Evolutionary conservation across 306 rosid species (phyloP).

Genomic region (Vigna hirtella): DNA sequence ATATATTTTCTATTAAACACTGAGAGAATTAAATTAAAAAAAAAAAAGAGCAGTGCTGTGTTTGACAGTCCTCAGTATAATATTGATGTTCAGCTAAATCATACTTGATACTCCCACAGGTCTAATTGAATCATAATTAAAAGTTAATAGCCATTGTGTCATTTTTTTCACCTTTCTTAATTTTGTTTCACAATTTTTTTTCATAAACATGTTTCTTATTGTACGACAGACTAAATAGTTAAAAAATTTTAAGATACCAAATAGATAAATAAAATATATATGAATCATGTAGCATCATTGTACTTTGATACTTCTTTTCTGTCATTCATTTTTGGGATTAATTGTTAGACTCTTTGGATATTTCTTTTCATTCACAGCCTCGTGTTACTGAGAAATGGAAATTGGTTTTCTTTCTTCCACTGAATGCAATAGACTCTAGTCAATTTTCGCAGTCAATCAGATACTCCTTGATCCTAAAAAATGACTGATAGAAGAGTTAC

Average conservation of each 20-base stretch:
- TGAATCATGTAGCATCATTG: neutral
- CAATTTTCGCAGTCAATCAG: too few species aligned
- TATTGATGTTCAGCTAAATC: neutral
- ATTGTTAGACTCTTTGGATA: slow-evolving; percentile 2
- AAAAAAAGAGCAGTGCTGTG: too few species aligned
- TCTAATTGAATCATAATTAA: neutral
- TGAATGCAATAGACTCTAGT: neutral
- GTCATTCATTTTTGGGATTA: neutral
- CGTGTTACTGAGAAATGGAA: neutral
- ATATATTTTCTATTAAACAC: neutral
- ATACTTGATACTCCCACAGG: neutral
- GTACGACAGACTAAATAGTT: too few species aligned
- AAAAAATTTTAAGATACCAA: neutral
- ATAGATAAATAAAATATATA: neutral
- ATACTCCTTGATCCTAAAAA: neutral
- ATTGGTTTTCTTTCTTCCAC: neutral
- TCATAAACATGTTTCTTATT: neutral
- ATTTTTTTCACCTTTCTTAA: neutral
- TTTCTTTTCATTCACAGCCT: neutral
- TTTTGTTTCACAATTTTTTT: neutral
- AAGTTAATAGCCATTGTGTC: neutral
- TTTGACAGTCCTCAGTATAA: neutral
- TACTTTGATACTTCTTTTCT: too few species aligned
- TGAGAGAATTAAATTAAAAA: neutral
- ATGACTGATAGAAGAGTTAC: neutral